Base-by-base conservation (phyloP, 2,329 filamentous ascomycete species). In the Plectosphaerella plurivora region DNA sequence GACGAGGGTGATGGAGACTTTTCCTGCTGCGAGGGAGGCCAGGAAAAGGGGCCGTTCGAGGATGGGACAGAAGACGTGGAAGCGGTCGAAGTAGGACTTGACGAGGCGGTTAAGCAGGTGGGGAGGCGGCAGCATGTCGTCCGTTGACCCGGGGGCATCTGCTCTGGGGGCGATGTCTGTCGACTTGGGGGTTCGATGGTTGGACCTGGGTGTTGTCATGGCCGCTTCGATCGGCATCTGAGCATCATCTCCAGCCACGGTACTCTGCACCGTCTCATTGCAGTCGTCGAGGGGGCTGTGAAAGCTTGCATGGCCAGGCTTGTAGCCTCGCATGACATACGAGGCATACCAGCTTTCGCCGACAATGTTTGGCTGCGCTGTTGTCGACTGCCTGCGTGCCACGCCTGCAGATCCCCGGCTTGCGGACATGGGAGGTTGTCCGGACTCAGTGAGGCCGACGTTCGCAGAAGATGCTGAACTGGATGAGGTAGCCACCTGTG, bases 281-380 rank as follows among this genome's bases (percentile, higher is more conserved):
- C 15, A 20, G 36, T 42, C 36, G 22, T 42, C 9, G 10, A 50
- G 4, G 20, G 37, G 24, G n/a, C 37, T 39, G 37, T 42, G 47
- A 20, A 42, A 18, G 47, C 22, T 50, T 8, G 37, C 5, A 12
- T 50, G 47, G 16, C 24, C 36, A 15, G 47, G 47, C 47, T 50
- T 50, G 20, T 41, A 50, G 2, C 45, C 45, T 35, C 45, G 45
- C 45, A 47, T 47, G 15, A 50, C 36, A 11, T 42, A 50, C 5
- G 47, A 42, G 8, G 47, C 47, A 18, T 42, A 50, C 47, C 47
- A 50, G 37, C 47, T 50, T 20, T 50, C 47, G 3, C 47, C 47
- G 6, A 50, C 39, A 11, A 42, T 42, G 35, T 16, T 42, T 15
- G 36, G 36, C 24, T 50, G 35, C 12, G 41, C 41, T 8, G 41